A percentile compares a stretch with the other conserved stretches of the same genome.
Conservation (phyloP, 768 basidiomycete species). For the Suillus spraguei region DNA sequence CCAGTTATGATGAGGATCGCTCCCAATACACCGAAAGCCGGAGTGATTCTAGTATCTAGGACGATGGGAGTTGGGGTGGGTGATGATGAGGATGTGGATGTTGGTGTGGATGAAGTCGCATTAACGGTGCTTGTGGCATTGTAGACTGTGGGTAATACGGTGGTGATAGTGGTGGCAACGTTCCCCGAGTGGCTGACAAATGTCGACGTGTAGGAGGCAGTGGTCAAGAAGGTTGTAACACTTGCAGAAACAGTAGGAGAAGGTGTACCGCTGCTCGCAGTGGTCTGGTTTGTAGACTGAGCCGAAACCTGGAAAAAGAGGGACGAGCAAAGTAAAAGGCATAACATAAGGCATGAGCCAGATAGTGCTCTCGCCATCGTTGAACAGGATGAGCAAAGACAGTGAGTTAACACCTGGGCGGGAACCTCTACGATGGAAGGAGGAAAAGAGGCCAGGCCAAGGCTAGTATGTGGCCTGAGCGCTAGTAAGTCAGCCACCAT, state of each 20-base stretch:
- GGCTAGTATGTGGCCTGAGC: conserved; percentile 8
- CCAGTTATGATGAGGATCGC: conserved; percentile 88
- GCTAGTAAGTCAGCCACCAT: conserved; percentile 34
- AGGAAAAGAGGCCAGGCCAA: conserved; percentile 1
- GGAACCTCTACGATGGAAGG: conserved; percentile 1
- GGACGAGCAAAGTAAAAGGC: conserved; percentile 31
- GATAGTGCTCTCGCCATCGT: conserved; percentile 18
- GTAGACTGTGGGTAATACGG: conserved; percentile 59
- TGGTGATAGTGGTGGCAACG: conserved; percentile 51
- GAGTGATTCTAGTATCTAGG: conserved; percentile 72
- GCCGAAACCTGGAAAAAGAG: conserved; percentile 38
- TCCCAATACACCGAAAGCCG: conserved; percentile 89
- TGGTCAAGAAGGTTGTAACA: conserved; percentile 57
- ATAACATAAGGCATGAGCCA: conserved; percentile 13
- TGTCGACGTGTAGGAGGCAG: conserved; percentile 52
- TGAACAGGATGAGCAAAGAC: conserved; percentile 3
- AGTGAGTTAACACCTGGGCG: not conserved
- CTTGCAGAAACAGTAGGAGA: conserved; percentile 29
- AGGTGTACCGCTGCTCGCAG: conserved; percentile 26
- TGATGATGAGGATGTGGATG: conserved; percentile 38
- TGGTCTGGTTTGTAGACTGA: conserved; percentile 34
- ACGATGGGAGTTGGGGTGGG: conserved; percentile 37
- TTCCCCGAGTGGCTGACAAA: conserved; percentile 49
- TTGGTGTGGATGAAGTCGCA: conserved; percentile 48
- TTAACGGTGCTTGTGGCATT: conserved; percentile 65